phyloP scores from a whole-genome alignment of 73 alveolate genomes.

The Uronychia binucleata region DNA sequence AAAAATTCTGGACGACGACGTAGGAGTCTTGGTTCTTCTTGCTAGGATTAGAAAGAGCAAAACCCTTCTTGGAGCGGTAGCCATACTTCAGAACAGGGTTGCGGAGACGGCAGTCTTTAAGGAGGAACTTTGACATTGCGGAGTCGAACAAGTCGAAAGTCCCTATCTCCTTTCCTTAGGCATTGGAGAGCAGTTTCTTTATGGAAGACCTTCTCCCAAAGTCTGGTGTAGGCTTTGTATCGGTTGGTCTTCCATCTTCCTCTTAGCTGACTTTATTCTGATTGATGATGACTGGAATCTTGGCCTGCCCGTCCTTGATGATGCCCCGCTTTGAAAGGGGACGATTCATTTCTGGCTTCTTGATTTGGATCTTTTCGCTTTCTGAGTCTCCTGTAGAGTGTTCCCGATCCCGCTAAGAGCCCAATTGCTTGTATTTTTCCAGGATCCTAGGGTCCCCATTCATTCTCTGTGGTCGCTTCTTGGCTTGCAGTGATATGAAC shows the following conservation, averaged over 20 bases:
- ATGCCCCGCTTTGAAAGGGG: background rate
- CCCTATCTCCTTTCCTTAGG: background rate
- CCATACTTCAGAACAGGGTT: background rate
- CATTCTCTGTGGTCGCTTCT: background rate
- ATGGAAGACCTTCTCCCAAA: background rate
- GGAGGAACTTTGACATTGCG: background rate
- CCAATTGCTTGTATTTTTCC: no score
- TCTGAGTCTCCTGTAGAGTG: background rate
- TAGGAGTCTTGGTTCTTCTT: conserved; percentile 7
- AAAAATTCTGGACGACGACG: background rate
- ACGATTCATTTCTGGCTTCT: no score
- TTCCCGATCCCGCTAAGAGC: no score
- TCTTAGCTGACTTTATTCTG: background rate
- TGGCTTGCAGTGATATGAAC: background rate
- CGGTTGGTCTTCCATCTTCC: background rate
- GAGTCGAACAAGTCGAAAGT: background rate
- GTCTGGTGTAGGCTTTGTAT: background rate
- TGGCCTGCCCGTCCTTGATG: background rate
- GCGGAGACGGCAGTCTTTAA: background rate
- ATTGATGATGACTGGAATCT: background rate
- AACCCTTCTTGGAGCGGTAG: conserved; percentile 24
- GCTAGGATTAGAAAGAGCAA: conserved; percentile 11
- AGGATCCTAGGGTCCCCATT: background rate
- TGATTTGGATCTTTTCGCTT: background rate
- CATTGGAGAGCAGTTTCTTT: no score